A percentile compares a stretch with the other conserved stretches of the same genome.
Conservation (phyloP, 805 yeast species). For the Saccharomycopsis babjevae region DNA sequence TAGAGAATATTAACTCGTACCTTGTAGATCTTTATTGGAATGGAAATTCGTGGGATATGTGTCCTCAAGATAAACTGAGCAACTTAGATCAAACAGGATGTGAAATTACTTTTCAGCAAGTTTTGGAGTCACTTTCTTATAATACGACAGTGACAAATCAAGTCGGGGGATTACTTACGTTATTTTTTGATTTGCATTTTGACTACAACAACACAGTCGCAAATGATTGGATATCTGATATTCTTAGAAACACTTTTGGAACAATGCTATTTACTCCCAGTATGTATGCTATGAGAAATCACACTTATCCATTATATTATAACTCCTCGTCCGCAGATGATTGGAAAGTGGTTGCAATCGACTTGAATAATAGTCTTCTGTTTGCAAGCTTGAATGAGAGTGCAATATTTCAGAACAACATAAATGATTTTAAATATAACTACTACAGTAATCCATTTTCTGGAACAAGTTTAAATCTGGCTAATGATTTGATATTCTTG, state of each 20-base stretch:
- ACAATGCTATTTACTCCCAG: not conserved
- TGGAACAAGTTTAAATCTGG: not conserved
- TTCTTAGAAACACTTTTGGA: not conserved
- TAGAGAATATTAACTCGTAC: slow-evolving; percentile 28
- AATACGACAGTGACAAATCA: not conserved
- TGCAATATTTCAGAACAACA: not conserved
- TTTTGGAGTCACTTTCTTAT: not conserved
- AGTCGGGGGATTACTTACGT: not conserved
- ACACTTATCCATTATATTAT: not conserved
- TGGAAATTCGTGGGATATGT: slow-evolving; percentile 39
- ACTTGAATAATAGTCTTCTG: not conserved
- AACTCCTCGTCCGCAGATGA: not conserved
- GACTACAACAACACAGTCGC: not conserved
- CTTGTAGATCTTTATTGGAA: slow-evolving; percentile 45
- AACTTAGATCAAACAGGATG: not conserved
- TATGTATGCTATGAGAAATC: not conserved
- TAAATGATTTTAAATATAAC: not conserved
- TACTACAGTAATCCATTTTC: not conserved
- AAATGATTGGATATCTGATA: not conserved
- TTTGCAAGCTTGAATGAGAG: not conserved
- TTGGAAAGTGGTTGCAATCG: not conserved
- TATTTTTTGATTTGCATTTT: not conserved
- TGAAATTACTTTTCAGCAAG: not conserved
- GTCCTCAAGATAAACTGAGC: slow-evolving; percentile 28
- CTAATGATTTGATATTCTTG: not conserved